A percentile compares a stretch with the other conserved stretches of the same genome.
phyloP scores from a whole-genome alignment of 257 asterid species.

The Fraxinus pennsylvanica region DNA sequence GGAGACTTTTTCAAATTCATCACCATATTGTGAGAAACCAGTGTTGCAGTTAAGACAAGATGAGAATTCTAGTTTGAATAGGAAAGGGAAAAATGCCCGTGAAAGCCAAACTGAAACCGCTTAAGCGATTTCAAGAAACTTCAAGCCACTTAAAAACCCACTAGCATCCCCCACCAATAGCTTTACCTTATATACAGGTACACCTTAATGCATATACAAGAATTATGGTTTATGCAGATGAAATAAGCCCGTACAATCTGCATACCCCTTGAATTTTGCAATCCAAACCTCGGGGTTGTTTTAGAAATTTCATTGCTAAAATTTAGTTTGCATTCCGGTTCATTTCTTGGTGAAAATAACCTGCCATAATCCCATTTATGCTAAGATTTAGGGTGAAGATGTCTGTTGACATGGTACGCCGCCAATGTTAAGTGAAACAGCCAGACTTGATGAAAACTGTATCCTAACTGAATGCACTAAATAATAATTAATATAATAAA shows the following conservation, averaged over 20 bases:
- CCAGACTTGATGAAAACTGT: not conserved
- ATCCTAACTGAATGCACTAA: not conserved
- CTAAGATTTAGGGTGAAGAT: not conserved
- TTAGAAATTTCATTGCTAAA: not conserved
- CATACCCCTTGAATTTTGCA: not conserved
- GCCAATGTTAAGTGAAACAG: not conserved
- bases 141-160: not conserved
- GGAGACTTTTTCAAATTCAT: not conserved
- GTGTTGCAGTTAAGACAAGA: not conserved
- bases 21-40: not conserved
- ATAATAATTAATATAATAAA: not conserved
- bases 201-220: not conserved
- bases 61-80: not conserved
- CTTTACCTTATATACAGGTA: not conserved
- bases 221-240: not conserved
- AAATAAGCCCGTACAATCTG: not conserved
- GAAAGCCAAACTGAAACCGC: not conserved
- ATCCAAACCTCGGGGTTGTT: not conserved
- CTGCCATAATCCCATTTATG: not conserved
- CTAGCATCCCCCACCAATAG: not conserved
- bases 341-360: too few relatives aligned
- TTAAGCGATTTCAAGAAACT: not conserved
- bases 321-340: not conserved
- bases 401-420: not conserved
- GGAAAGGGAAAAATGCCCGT: not conserved